These are phyloP conservation scores for Raffaelea albimanens DNA, from an alignment of 2,329 filamentous ascomycete genomes.

Conservation along the genomic window DNA sequence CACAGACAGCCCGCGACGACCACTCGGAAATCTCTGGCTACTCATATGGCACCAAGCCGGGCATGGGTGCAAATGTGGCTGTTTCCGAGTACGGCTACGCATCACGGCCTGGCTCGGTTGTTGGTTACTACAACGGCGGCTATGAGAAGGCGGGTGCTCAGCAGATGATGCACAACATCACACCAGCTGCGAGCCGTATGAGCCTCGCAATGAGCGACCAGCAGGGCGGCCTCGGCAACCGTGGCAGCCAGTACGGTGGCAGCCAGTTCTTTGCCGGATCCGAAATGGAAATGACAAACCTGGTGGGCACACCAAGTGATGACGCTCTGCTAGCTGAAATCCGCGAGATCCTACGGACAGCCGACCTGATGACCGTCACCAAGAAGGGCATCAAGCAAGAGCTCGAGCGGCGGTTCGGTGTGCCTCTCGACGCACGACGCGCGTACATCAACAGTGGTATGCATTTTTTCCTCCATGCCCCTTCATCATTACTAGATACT, in stretches of 20 bases:
- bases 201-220: slow-evolving; percentile 71
- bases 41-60: slow-evolving; percentile 84
- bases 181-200: slow-evolving; percentile 46
- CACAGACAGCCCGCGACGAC: slow-evolving; percentile 75
- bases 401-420: slow-evolving; percentile 81
- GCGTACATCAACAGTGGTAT: slow-evolving; percentile 89
- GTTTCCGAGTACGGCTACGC: slow-evolving; percentile 62
- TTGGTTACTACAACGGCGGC: not conserved
- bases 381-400: slow-evolving; percentile 98
- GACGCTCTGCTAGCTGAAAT: slow-evolving; percentile 90
- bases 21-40: slow-evolving; percentile 86
- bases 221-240: slow-evolving; percentile 27
- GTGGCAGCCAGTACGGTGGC: slow-evolving; percentile 52
- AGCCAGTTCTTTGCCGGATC: slow-evolving; percentile 46
- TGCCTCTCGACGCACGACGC: slow-evolving; percentile 77
- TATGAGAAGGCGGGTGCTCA: slow-evolving; percentile 34
- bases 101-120: slow-evolving; percentile 42
- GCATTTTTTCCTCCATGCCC: slow-evolving; percentile 23
- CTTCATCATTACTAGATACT: slow-evolving; percentile 4
- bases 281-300: slow-evolving; percentile 63
- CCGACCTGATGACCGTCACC: slow-evolving; percentile 94
- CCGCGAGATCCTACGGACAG: slow-evolving; percentile 80
- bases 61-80: slow-evolving; percentile 36
- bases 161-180: slow-evolving; percentile 39
- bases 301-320: slow-evolving; percentile 72